Percentiles rank a stretch among this genome's conserved stretches.
These are phyloP conservation scores for Colletotrichum sp. DNA, from an alignment of 2,329 filamentous ascomycete species.

Conservation along the genomic window DNA sequence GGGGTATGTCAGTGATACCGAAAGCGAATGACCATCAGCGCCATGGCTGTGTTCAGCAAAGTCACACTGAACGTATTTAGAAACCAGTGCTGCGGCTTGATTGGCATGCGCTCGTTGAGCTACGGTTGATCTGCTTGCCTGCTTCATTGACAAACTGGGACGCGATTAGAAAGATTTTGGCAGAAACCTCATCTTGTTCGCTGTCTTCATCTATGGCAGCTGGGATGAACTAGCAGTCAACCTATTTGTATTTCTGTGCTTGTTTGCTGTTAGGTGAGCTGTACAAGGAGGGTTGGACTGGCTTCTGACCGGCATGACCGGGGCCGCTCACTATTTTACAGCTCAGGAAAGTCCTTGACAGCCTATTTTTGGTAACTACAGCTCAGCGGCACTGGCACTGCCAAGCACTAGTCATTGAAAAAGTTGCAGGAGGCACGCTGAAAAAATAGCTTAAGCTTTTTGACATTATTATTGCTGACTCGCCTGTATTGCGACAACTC, in stretches of 20 bases:
- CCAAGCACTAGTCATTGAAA: background rate
- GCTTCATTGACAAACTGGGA: background rate
- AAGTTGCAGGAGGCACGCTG: background rate
- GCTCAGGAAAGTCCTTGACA: background rate
- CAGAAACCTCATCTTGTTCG: background rate
- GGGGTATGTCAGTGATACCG: background rate
- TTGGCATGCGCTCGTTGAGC: background rate
- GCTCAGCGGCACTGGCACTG: background rate
- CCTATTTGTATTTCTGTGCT: background rate
- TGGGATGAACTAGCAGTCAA: background rate
- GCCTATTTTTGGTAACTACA: background rate
- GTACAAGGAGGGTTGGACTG: background rate
- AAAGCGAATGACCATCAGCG: background rate
- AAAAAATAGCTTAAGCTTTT: background rate
- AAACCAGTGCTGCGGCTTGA: background rate
- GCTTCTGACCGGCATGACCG: background rate
- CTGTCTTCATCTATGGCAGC: background rate
- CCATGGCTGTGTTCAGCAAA: background rate
- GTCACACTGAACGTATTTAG: too few relatives aligned
- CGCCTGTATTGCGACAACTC: background rate
- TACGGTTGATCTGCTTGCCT: background rate
- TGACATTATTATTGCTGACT: background rate
- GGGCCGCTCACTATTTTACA: background rate
- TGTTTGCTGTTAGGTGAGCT: background rate
- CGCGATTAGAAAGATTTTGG: rapidly evolving